Percentiles rank a stretch among this genome's conserved stretches.
Evolutionary conservation across 805 yeast species (phyloP).

Genomic region (Barnettozyma sucrosica): DNA sequence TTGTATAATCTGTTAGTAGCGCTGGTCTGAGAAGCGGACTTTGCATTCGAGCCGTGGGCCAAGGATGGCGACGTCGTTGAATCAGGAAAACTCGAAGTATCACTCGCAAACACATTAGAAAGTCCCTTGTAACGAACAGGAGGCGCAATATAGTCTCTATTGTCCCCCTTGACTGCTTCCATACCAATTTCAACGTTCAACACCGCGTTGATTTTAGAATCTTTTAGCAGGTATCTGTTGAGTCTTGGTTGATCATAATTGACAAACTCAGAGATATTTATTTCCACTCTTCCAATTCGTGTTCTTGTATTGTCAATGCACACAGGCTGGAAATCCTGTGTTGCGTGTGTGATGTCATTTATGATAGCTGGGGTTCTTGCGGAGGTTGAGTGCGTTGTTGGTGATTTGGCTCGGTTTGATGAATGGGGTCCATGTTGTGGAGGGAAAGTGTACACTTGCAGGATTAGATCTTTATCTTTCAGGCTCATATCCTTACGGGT

Average conservation of each 20-base stretch:
- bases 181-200: slow-evolving; percentile 53
- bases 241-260: slow-evolving; percentile 33
- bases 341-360: background rate
- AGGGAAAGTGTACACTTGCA: slow-evolving; percentile 41
- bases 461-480: slow-evolving; percentile 30
- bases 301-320: background rate
- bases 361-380: background rate
- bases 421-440: slow-evolving; percentile 1
- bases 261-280: slow-evolving; percentile 65
- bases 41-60: slow-evolving; percentile 2
- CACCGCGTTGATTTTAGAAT: slow-evolving; percentile 82
- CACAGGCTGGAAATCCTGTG: background rate
- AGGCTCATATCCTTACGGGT: slow-evolving; percentile 33
- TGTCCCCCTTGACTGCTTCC: slow-evolving; percentile 37
- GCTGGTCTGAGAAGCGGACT: background rate
- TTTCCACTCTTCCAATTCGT: slow-evolving; percentile 53
- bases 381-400: background rate
- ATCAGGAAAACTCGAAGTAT: slow-evolving; percentile 12
- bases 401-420: background rate
- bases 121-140: slow-evolving; percentile 43
- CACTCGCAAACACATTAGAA: slow-evolving; percentile 33
- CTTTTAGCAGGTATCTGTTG: slow-evolving; percentile 62
- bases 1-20: slow-evolving; percentile 7
- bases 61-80: slow-evolving; percentile 8
- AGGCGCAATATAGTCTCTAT: slow-evolving; percentile 37